A percentile compares a stretch with the other conserved stretches of the same genome.
Evolutionary conservation across 2,329 filamentous ascomycete genomes (phyloP).

Genomic region (Stagonosporopsis rhizophila): DNA sequence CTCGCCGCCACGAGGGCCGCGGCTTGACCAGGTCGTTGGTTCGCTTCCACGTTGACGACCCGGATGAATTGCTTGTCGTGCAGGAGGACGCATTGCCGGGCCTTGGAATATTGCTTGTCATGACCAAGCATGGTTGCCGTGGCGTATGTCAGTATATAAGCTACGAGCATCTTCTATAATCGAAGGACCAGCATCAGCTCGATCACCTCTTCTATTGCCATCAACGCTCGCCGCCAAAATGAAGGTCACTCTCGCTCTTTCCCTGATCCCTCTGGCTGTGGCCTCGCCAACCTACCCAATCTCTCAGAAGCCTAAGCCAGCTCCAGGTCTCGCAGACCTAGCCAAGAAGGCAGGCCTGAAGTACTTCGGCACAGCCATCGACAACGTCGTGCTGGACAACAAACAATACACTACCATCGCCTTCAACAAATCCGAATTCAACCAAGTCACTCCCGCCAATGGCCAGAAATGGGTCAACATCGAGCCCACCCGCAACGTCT

Average conservation of each 20-base stretch:
- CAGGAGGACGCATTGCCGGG: conserved; percentile 4
- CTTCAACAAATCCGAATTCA: conserved; percentile 65
- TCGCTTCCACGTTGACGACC: conserved; percentile 1
- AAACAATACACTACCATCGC: conserved; percentile 63
- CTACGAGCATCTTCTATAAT: background rate
- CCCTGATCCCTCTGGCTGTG: conserved; percentile 26
- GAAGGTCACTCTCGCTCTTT: conserved; percentile 31
- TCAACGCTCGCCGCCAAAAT: conserved; percentile 23
- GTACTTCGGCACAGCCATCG: conserved; percentile 66
- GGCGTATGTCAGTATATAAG: conserved; percentile 3
- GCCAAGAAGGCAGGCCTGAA: conserved; percentile 63
- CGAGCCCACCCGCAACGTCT: conserved; percentile 64
- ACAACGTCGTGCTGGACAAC: conserved; percentile 59
- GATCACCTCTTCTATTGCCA: background rate
- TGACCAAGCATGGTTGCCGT: conserved; percentile 8
- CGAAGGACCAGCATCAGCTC: background rate
- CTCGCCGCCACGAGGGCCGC: conserved; percentile 12
- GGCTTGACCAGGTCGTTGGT: conserved; percentile 22
- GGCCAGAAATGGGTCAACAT: conserved; percentile 69
- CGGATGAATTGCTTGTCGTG: conserved; percentile 28
- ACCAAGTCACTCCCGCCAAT: conserved; percentile 70
- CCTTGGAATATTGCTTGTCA: conserved; percentile 9
- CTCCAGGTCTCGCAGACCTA: conserved; percentile 57
- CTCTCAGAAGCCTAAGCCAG: conserved; percentile 17
- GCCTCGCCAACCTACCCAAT: conserved; percentile 27